A percentile compares a stretch with the other conserved stretches of the same genome.
phyloP scores from a whole-genome alignment of 352 stramenopile genomes.

The Phytophthora palmivora region DNA sequence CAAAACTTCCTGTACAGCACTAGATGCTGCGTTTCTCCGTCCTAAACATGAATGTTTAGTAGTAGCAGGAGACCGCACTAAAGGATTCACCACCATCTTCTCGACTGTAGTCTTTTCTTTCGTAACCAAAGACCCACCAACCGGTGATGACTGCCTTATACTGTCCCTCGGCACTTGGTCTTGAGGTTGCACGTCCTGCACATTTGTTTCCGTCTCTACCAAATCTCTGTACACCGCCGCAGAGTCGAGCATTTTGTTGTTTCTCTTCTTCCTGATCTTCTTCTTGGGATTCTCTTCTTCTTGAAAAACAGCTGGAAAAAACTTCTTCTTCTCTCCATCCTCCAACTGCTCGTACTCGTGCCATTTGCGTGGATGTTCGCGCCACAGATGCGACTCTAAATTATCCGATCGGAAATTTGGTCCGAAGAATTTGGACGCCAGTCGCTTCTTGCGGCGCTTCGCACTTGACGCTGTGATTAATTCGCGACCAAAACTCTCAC shows the following conservation, averaged over 20 bases:
- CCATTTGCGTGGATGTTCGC: background rate
- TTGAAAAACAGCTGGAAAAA: background rate
- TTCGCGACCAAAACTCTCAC: background rate
- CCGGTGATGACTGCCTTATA: background rate
- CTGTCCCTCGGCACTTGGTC: background rate
- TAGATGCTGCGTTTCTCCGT: background rate
- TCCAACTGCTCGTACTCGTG: background rate
- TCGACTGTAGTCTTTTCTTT: background rate
- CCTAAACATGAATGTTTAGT: background rate
- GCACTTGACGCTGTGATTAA: background rate
- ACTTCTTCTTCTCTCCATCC: background rate
- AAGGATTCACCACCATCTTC: background rate
- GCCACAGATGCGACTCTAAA: background rate
- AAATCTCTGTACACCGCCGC: background rate
- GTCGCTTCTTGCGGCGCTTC: background rate
- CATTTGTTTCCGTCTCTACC: background rate
- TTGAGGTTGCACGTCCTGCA: background rate
- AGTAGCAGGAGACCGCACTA: background rate
- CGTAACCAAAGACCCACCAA: background rate
- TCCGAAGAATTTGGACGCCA: background rate
- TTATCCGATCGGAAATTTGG: background rate
- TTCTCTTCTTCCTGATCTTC: background rate
- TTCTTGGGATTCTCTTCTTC: background rate
- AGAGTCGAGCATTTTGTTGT: too few species aligned
- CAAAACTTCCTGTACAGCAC: background rate